phyloP scores from a whole-genome alignment of 805 yeast species.

The Grigorovia humatica region DNA sequence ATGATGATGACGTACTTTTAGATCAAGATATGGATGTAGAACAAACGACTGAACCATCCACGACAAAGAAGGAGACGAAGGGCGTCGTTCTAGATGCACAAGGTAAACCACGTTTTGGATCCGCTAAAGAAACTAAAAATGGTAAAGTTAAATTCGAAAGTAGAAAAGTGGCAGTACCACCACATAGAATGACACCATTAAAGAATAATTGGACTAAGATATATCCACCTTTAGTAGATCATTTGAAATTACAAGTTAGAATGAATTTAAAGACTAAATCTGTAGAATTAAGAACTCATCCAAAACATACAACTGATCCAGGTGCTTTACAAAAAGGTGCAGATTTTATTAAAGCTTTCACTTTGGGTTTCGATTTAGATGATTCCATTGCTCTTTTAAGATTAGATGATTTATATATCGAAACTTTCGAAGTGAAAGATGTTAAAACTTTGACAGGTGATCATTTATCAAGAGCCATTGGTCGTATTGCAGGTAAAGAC shows the following conservation, averaged over 20 bases:
- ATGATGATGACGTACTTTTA: slow-evolving; percentile 22
- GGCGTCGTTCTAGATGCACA: slow-evolving; percentile 51
- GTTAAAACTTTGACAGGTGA: slow-evolving; percentile 93
- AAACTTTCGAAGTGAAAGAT: slow-evolving; percentile 93
- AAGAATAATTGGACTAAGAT: slow-evolving; percentile 86
- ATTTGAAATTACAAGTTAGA: slow-evolving; percentile 86
- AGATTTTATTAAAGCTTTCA: slow-evolving; percentile 90
- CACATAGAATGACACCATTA: slow-evolving; percentile 93
- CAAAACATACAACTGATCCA: slow-evolving; percentile 73
- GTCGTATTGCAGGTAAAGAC: slow-evolving; percentile 99
- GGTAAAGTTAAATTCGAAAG: slow-evolving; percentile 70
- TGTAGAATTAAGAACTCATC: slow-evolving; percentile 76
- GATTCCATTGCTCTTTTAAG: slow-evolving; percentile 92
- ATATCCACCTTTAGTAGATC: slow-evolving; percentile 92
- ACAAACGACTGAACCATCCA: slow-evolving; percentile 10
- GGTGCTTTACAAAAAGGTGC: slow-evolving; percentile 97
- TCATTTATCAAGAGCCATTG: slow-evolving; percentile 96
- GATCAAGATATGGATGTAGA: slow-evolving; percentile 25
- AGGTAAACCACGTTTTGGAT: slow-evolving; percentile 78
- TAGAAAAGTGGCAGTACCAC: slow-evolving; percentile 89
- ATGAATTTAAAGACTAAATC: slow-evolving; percentile 85
- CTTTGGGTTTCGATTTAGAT: slow-evolving; percentile 92
- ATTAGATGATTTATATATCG: slow-evolving; percentile 91
- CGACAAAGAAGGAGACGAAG: slow-evolving; percentile 17
- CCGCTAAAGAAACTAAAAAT: slow-evolving; percentile 50